Base-by-base conservation (phyloP, 306 rosid genomes). In the Vigna nakashimae region DNA sequence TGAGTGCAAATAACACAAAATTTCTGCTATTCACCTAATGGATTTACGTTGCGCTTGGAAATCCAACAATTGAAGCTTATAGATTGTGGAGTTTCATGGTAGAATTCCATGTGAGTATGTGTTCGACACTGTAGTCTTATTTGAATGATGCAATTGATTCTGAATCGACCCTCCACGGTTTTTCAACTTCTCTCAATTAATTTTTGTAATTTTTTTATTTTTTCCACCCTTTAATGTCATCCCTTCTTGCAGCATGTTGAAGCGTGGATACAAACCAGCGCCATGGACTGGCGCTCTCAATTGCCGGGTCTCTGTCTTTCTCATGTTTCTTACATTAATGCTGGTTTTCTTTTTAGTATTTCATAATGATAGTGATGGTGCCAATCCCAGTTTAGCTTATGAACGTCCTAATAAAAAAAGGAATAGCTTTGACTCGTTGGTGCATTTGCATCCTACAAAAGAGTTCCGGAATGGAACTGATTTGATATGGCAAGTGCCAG, bases 401-500 rank as follows among this genome's bases (percentile, higher is more conserved):
- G 87, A 45, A 69, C 62, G 83, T 82, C 60, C 71, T 15, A 79
- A 65, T 55, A 90, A 86, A 57, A 86, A 75, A 59, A 86, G 90
- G 97, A 88, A 90, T 78, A 87, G 84, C 78, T 89, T 87, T 74
- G 87, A 86, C 59, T 80, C 92, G 28, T 20, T 71, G 64, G 92
- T 88, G 80, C 82, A 85, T 67, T 56, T 87, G 67, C 80, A 87
- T 82, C 97, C 97, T 5, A 88, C 87, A 3, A 57, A 75, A 45
- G 96, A 79, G 75, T 84, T 84, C 22, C 78, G 67, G 71, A 95
- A 92, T 83, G 97, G 90, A 68, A 89, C 94, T 14, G 95, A 90
- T 58, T 62, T 92, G 30, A 85, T 95, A 72, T 95, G 97, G 90
- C 99, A 95, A 84, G 79, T 89, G 66, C 99, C 97, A 56, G 85